Evolutionary conservation across 2,329 filamentous ascomycete species (phyloP).

Genomic region (Diaporthe longicolla): DNA sequence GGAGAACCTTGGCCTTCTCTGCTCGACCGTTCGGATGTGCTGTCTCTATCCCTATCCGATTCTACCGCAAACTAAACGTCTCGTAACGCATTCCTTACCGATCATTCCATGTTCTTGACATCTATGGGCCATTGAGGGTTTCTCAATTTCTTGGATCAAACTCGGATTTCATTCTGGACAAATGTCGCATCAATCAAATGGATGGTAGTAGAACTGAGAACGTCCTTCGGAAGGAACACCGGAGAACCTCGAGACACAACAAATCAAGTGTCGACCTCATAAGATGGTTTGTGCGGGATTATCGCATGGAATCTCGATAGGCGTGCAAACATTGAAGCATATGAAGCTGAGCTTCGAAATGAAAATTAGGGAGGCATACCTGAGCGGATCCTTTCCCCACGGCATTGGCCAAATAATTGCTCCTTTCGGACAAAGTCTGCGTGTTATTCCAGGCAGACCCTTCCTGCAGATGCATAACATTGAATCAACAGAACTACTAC

Average conservation of each 20-base stretch:
- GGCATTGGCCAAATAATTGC: neutral
- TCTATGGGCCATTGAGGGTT: neutral
- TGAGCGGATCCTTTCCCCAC: neutral
- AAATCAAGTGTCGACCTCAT: neutral
- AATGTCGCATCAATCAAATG: neutral
- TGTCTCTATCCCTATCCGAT: slow-evolving; percentile 63
- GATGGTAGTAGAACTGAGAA: neutral
- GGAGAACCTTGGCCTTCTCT: slow-evolving; percentile 62
- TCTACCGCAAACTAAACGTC: slow-evolving; percentile 66
- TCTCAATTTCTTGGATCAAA: neutral
- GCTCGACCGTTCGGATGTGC: slow-evolving; percentile 67
- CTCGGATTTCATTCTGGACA: too few species aligned
- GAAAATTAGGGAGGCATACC: too few species aligned
- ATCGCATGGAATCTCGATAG: neutral
- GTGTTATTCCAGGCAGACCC: too few species aligned
- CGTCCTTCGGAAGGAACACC: neutral
- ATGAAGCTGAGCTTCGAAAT: neutral
- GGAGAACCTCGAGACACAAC: too few species aligned
- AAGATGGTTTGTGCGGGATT: neutral
- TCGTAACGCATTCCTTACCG: slow-evolving; percentile 66
- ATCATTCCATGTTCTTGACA: neutral
- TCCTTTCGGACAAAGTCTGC: neutral
- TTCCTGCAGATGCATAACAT: too few species aligned
- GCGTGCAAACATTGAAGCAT: neutral
- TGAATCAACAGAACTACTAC: neutral